Evolutionary conservation across 2,329 filamentous ascomycete species (phyloP).

Genomic region (Endoconidiophora laricicola): DNA sequence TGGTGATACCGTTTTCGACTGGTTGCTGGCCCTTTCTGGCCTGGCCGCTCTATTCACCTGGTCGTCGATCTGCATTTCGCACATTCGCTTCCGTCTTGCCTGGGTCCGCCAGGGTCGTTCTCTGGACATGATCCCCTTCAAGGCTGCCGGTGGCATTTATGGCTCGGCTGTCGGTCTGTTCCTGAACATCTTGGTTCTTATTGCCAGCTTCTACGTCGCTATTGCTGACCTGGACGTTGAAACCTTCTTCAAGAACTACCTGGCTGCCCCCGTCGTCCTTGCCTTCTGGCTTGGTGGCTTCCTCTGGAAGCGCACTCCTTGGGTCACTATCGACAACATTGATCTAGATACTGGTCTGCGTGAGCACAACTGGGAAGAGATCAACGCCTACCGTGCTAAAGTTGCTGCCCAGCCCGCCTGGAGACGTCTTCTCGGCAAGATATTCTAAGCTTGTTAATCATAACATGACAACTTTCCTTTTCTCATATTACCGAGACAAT

Average conservation of each 20-base stretch:
- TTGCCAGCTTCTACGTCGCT: slow-evolving; percentile 36
- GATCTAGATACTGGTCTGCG: slow-evolving; percentile 51
- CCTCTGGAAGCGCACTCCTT: slow-evolving; percentile 47
- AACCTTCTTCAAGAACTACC: slow-evolving; percentile 37
- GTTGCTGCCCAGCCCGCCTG: slow-evolving; percentile 35
- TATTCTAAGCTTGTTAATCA: slow-evolving; percentile 20
- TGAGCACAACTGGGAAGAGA: slow-evolving; percentile 47
- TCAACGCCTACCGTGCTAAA: slow-evolving; percentile 36
- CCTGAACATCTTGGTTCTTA: slow-evolving; percentile 36
- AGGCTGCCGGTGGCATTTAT: slow-evolving; percentile 38
- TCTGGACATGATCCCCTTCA: slow-evolving; percentile 49
- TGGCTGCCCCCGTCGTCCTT: slow-evolving; percentile 36
- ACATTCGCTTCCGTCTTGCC: slow-evolving; percentile 49
- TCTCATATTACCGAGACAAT: background rate
- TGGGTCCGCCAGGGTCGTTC: slow-evolving; percentile 41
- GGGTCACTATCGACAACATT: slow-evolving; percentile 41
- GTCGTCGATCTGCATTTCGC: slow-evolving; percentile 46
- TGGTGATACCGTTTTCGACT: slow-evolving; percentile 40
- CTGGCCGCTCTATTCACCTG: slow-evolving; percentile 48
- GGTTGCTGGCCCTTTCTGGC: slow-evolving; percentile 48
- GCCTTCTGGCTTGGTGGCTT: slow-evolving; percentile 40
- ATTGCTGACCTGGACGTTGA: slow-evolving; percentile 27
- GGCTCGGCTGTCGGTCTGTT: slow-evolving; percentile 46
- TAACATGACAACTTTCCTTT: background rate
- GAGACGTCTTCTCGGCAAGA: slow-evolving; percentile 24